phyloP scores from a whole-genome alignment of 2,329 filamentous ascomycete species.

The Colletotrichum liaoningense region DNA sequence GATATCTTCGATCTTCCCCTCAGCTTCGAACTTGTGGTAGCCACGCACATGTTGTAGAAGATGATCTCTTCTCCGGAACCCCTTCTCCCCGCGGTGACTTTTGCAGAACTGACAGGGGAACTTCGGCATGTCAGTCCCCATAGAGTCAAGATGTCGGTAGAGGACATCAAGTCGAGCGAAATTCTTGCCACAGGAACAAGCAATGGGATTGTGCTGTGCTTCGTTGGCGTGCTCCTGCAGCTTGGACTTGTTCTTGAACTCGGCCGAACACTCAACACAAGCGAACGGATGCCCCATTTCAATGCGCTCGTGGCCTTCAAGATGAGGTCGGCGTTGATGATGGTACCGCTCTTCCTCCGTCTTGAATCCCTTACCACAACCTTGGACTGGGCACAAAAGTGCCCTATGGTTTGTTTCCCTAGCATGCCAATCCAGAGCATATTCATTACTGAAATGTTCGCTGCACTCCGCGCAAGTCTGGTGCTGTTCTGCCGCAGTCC shows the following conservation, averaged over 20 bases:
- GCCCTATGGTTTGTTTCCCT: no score
- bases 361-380: no score
- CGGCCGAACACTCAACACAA: conserved; percentile 13
- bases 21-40: conserved; percentile 47
- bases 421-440: no score
- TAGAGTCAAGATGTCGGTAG: conserved; percentile 40
- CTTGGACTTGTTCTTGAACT: not conserved
- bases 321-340: not conserved
- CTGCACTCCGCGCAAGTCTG: no score
- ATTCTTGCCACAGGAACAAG: conserved; percentile 39
- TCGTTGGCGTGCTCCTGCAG: conserved; percentile 22
- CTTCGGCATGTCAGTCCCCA: conserved; percentile 29
- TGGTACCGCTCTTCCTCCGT: no score
- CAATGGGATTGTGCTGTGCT: conserved; percentile 35
- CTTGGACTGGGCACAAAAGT: rapidly evolving
- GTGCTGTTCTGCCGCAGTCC: no score
- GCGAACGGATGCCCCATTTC: not conserved
- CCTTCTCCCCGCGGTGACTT: conserved; percentile 43
- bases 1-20: conserved; percentile 15
- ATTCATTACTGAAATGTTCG: no score
- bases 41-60: conserved; percentile 49
- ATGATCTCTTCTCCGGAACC: conserved; percentile 51
- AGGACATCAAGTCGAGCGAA: conserved; percentile 44
- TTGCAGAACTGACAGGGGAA: conserved; percentile 47
- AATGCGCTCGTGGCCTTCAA: not conserved